A percentile compares a stretch with the other conserved stretches of the same genome.
These are phyloP conservation scores for Astrothelium macrocarpum DNA, from an alignment of 495 filamentous ascomycete genomes.

Conservation along the genomic window DNA sequence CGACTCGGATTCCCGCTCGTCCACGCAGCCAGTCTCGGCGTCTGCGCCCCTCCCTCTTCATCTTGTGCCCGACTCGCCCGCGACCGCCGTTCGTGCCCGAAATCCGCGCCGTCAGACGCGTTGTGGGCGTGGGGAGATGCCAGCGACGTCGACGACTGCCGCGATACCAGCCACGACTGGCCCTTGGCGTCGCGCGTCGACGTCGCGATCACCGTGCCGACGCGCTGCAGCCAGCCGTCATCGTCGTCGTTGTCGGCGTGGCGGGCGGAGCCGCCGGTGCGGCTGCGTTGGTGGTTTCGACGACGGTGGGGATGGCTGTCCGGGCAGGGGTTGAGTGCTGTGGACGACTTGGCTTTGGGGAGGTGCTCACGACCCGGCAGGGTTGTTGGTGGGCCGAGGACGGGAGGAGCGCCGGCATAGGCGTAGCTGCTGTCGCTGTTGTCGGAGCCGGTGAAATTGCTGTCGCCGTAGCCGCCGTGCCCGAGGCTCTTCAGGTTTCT, in stretches of 20 bases:
- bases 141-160: constrained; percentile 28
- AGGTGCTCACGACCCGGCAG: not conserved
- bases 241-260: not conserved
- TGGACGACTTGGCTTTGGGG: constrained; percentile 32
- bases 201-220: constrained; percentile 27
- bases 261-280: constrained; percentile 12
- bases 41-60: constrained; percentile 18
- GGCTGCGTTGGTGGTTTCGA: constrained; percentile 9
- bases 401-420: not conserved
- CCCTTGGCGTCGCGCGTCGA: constrained; percentile 32
- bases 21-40: constrained; percentile 19
- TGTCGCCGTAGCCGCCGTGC: constrained; percentile 10
- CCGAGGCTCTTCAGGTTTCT: constrained; percentile 1
- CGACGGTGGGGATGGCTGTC: constrained; percentile 7
- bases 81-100: constrained; percentile 16
- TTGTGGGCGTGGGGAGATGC: constrained; percentile 10
- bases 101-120: constrained; percentile 3
- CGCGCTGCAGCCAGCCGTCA: constrained; percentile 33
- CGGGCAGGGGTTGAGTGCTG: constrained; percentile 16
- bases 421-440: constrained; percentile 21
- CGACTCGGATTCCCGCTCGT: constrained; percentile 21
- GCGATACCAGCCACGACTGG: constrained; percentile 31
- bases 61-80: not conserved
- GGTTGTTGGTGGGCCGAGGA: not conserved
- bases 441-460: constrained; percentile 17